These are phyloP conservation scores for Rhodotorula diobovata DNA, from an alignment of 768 basidiomycete genomes.

Conservation along the genomic window DNA sequence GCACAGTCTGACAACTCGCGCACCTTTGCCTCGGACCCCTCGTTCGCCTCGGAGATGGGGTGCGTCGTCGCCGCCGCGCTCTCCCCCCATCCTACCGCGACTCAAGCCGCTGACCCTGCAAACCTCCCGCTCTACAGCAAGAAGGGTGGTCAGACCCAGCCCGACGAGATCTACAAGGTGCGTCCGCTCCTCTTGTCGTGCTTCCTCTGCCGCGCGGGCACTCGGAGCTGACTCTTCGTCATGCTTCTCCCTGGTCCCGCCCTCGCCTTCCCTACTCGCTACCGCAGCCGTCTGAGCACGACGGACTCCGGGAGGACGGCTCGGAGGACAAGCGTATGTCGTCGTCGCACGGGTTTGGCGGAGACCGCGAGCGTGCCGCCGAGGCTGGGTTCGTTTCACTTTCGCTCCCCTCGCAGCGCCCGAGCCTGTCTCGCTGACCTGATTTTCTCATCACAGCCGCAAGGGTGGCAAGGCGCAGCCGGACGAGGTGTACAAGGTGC, in stretches of 20 bases:
- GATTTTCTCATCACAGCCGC: not conserved
- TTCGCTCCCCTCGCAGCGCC: not conserved
- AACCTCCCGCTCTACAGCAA: conserved; percentile 22
- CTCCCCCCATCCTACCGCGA: too few species aligned
- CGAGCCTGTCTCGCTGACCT: not conserved
- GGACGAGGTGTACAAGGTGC: conserved; percentile 3
- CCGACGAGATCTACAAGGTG: conserved; percentile 28
- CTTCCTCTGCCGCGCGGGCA: too few species aligned
- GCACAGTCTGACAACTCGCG: conserved; percentile 31
- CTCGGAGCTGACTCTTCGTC: too few species aligned
- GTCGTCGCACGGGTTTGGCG: conserved; percentile 41
- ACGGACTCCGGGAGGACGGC: conserved; percentile 35
- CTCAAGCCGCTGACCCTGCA: too few species aligned
- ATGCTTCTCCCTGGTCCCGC: too few species aligned
- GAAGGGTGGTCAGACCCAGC: conserved; percentile 44
- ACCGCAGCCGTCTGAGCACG: conserved; percentile 9
- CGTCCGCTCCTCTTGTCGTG: too few species aligned
- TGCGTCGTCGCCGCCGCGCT: not conserved
- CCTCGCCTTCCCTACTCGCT: too few species aligned
- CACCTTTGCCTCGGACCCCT: conserved; percentile 38
- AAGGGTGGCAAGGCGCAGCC: not conserved
- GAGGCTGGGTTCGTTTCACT: not conserved
- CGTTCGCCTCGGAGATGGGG: conserved; percentile 31
- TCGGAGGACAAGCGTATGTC: conserved; percentile 44
- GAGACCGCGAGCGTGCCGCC: conserved; percentile 4